Evolutionary conservation across 495 filamentous ascomycete genomes (phyloP).

Genomic region (Mytilinidion resinicola): DNA sequence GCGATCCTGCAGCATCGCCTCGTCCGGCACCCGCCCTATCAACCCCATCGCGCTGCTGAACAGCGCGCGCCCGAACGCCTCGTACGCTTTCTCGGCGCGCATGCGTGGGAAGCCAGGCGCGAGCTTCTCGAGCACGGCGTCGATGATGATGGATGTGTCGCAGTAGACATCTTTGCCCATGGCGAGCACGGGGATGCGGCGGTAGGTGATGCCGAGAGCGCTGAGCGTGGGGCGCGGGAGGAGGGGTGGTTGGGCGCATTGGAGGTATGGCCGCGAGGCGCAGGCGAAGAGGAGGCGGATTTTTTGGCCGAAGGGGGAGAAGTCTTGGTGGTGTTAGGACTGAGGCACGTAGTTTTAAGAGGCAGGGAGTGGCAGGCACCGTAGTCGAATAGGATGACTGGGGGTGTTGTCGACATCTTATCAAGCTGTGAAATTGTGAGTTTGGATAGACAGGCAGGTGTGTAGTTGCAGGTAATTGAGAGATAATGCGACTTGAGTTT

Average conservation of each 20-base stretch:
- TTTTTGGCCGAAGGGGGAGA: slow-evolving; percentile 27
- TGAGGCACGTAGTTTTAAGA: neutral
- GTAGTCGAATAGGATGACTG: slow-evolving; percentile 25
- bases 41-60: slow-evolving; percentile 18
- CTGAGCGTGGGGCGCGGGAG: slow-evolving; percentile 25
- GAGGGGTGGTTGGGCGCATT: slow-evolving; percentile 20
- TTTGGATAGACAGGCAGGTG: no score
- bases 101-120: neutral
- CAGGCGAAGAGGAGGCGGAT: slow-evolving; percentile 19
- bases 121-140: slow-evolving; percentile 1
- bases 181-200: neutral
- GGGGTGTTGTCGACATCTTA: neutral
- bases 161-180: neutral
- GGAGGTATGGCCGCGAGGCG: slow-evolving; percentile 8
- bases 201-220: slow-evolving; percentile 19
- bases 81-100: slow-evolving; percentile 19
- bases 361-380: neutral
- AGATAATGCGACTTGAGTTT: no score
- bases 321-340: slow-evolving; percentile 4
- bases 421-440: no score
- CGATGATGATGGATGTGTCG: neutral
- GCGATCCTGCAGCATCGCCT: slow-evolving; percentile 20
- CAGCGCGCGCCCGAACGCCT: slow-evolving; percentile 12
- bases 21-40: neutral
- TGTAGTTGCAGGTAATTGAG: no score